Evolutionary conservation across 129 eudicot genomes (phyloP).

Genomic region (Lactuca saligna): DNA sequence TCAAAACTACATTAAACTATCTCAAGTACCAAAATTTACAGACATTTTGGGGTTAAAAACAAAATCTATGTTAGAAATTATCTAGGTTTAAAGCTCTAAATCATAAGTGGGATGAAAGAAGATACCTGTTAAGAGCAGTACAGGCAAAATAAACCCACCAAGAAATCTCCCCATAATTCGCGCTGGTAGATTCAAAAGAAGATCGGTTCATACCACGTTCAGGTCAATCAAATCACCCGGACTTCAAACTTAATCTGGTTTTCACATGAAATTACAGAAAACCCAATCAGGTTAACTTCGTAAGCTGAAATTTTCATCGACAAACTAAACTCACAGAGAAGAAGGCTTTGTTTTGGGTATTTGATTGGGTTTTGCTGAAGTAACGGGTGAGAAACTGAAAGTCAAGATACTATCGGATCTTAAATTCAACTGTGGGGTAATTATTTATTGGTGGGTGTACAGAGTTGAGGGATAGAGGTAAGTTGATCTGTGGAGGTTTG

Average conservation of each 20-base stretch:
- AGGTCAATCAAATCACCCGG: slow-evolving; percentile 4
- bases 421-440: slow-evolving; percentile 3
- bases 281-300: slow-evolving; percentile 14
- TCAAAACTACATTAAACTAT: slow-evolving; percentile 1
- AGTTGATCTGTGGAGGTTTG: background rate
- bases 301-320: background rate
- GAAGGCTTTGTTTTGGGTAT: background rate
- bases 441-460: background rate
- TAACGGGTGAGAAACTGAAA: slow-evolving; percentile 2
- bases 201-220: slow-evolving; percentile 39
- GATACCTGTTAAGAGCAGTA: slow-evolving; percentile 80
- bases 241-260: background rate
- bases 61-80: background rate
- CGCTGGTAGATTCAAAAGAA: slow-evolving; percentile 1
- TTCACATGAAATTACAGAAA: slow-evolving; percentile 3
- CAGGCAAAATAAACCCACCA: slow-evolving; percentile 72
- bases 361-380: slow-evolving; percentile 17
- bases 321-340: background rate
- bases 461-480: background rate
- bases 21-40: background rate
- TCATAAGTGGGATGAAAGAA: background rate
- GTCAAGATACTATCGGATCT: slow-evolving; percentile 31
- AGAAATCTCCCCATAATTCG: slow-evolving; percentile 59
- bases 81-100: background rate
- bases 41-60: background rate